Base-by-base conservation (phyloP, 1,139 yeast species). In the Candida glucosophila region DNA sequence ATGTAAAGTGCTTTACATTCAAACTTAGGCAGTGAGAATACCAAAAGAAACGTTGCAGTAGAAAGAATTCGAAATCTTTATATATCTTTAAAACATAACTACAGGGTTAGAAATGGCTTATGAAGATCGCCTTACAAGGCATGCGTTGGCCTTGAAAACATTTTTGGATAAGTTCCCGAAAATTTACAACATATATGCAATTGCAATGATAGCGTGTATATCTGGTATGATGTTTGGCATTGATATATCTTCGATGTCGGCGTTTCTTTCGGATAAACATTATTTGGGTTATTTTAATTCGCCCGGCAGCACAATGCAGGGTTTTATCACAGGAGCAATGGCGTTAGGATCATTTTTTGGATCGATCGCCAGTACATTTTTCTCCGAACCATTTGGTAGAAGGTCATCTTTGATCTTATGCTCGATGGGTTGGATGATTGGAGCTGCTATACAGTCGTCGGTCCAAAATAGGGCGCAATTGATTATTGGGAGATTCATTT, bases 201-300 rank as follows among this genome's bases (percentile, higher is more conserved):
- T 72, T 29, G 62, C 73, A 20, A 36, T 46, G 19, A 62, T 73
- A 25, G 55, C 80, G 19, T 61, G 73, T 39, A 41, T 73, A 6
- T 70, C 76, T 10, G 82, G 79, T 20, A 53, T 71, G 46, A 61
- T 77, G 55, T 66, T 75, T 47, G 88, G 88, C 23, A 63, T 76
- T 37, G 88, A 78, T 51, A 73, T 76, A 21, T 73, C 82, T 1
- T 75, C 81, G 4, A 61, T 78, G 58, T 69, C 83, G 1, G 70
- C 75, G 1, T 76, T 77, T 39, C 47, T 75, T 20, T 69, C 73
- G 20, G 52, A 59, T 22, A 22, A 15, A 1, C 34, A 40, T 20
- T 52, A 52, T 28, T 25, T 21, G n/a, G 35, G 36, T 3, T 63
- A 49, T 31, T 77, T 77, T 41, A 30, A 55, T 29, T 22, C 41